A percentile compares a stretch with the other conserved stretches of the same genome.
phyloP scores from a whole-genome alignment of 345 rosid species.

The Lenwebbia sp. region DNA sequence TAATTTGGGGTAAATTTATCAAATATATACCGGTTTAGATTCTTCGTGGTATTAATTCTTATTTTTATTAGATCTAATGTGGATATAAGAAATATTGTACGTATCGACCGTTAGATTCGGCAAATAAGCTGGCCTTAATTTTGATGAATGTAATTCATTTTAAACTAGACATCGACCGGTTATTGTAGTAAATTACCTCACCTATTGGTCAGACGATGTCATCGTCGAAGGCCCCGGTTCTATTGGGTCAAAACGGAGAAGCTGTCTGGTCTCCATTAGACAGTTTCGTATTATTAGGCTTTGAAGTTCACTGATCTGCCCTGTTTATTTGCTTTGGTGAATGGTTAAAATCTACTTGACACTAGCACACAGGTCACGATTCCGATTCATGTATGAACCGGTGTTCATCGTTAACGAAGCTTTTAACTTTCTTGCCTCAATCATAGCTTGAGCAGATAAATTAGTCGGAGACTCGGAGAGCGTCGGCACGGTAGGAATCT shows the following conservation, averaged over 20 bases:
- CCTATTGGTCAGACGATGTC: neutral
- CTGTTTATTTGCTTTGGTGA: neutral
- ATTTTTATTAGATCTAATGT: neutral
- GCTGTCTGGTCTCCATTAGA: neutral
- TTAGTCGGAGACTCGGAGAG: neutral
- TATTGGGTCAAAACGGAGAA: neutral
- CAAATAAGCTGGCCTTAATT: neutral
- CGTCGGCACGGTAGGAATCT: neutral
- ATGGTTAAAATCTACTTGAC: neutral
- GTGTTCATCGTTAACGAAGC: neutral
- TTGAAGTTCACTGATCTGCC: neutral
- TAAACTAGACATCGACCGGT: neutral
- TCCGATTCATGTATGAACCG: neutral
- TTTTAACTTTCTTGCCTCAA: neutral
- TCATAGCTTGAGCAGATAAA: neutral
- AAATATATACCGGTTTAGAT: too few relatives aligned
- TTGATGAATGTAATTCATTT: neutral
- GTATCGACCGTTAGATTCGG: neutral
- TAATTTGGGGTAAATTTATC: too few relatives aligned
- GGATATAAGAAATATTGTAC: neutral
- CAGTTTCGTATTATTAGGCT: neutral
- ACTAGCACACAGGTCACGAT: neutral
- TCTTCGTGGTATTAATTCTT: neutral
- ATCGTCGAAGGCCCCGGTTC: neutral
- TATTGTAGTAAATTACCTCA: neutral